These are phyloP conservation scores for Podospora sp. DNA, from an alignment of 495 filamentous ascomycete species.

Conservation along the genomic window DNA sequence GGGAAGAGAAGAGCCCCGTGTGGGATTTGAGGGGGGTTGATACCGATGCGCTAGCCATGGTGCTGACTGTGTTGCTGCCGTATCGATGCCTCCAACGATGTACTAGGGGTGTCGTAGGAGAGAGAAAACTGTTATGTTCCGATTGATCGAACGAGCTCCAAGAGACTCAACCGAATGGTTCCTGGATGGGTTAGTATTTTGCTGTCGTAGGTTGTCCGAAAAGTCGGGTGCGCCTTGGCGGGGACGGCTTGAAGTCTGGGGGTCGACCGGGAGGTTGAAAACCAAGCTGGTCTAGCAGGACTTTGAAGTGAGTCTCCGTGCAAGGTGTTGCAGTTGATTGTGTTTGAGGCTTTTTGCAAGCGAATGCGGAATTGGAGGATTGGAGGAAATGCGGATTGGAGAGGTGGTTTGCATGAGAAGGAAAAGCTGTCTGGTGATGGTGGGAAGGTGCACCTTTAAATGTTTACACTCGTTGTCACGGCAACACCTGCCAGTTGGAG, in stretches of 20 bases:
- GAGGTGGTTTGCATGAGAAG: slow-evolving; percentile 29
- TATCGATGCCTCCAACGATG: slow-evolving; percentile 48
- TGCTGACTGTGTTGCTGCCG: slow-evolving; percentile 39
- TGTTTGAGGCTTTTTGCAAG: slow-evolving; percentile 14
- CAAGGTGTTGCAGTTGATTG: slow-evolving; percentile 33
- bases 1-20: slow-evolving; percentile 85
- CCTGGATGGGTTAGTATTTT: slow-evolving; percentile 60
- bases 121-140: slow-evolving; percentile 31
- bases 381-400: slow-evolving; percentile 34
- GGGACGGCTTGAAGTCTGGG: slow-evolving; percentile 45
- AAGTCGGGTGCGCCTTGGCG: slow-evolving; percentile 49
- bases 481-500: slow-evolving; percentile 18
- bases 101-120: slow-evolving; percentile 15
- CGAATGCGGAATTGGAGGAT: slow-evolving; percentile 16
- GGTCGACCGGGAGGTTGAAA: slow-evolving; percentile 47
- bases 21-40: slow-evolving; percentile 94
- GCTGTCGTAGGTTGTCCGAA: slow-evolving; percentile 49
- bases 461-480: slow-evolving; percentile 25
- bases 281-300: slow-evolving; percentile 49
- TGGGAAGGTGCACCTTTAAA: slow-evolving; percentile 26
- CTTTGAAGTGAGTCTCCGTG: slow-evolving; percentile 36
- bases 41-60: slow-evolving; percentile 86
- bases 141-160: slow-evolving; percentile 57
- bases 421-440: slow-evolving; percentile 14
- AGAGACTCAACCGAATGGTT: slow-evolving; percentile 69